phyloP scores from a whole-genome alignment of 352 stramenopile species.

The Pythium grandisporangium region DNA sequence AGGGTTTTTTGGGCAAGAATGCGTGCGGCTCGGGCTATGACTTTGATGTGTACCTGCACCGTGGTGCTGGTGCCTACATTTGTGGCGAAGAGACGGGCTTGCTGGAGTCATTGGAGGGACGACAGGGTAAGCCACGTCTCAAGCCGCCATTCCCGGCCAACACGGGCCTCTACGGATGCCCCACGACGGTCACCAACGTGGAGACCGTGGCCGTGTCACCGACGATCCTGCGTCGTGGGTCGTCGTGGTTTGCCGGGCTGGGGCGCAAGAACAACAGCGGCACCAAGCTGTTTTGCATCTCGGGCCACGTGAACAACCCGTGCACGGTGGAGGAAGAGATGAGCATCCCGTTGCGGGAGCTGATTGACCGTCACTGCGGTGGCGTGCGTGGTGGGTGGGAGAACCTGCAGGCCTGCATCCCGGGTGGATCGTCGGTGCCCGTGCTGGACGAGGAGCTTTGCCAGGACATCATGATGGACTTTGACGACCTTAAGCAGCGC shows the following conservation, averaged over 20 bases:
- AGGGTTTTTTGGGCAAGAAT: constrained; percentile 95
- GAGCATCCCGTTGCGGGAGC: constrained; percentile 95
- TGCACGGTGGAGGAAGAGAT: constrained; percentile 98
- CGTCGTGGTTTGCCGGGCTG: constrained; percentile 95
- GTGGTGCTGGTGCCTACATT: constrained; percentile 99
- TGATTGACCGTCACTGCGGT: constrained; percentile 99
- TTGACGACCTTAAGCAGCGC: constrained; percentile 96
- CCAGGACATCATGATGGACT: constrained; percentile 99
- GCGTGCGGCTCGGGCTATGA: constrained; percentile 98
- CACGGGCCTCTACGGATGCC: constrained; percentile 98
- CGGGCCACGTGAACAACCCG: constrained; percentile 99
- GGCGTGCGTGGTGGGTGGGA: constrained; percentile 98
- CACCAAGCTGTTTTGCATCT: constrained; percentile 99
- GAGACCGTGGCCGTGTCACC: constrained; percentile 98
- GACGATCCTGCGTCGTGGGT: constrained; percentile 96
- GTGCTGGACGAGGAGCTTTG: constrained; percentile 91
- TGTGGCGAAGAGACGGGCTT: constrained; percentile 99
- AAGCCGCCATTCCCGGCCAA: constrained; percentile 99
- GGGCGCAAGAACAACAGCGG: constrained; percentile 98
- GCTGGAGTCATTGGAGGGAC: constrained; percentile 97
- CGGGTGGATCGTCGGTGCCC: constrained; percentile 94
- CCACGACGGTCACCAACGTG: constrained; percentile 99
- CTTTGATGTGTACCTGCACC: constrained; percentile 99
- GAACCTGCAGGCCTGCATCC: constrained; percentile 98
- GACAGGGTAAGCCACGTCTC: constrained; percentile 96